Evolutionary conservation across 768 basidiomycete genomes (phyloP), one percentile per base, ranked within the genome.

Genomic region (Podaxis sp.): DNA sequence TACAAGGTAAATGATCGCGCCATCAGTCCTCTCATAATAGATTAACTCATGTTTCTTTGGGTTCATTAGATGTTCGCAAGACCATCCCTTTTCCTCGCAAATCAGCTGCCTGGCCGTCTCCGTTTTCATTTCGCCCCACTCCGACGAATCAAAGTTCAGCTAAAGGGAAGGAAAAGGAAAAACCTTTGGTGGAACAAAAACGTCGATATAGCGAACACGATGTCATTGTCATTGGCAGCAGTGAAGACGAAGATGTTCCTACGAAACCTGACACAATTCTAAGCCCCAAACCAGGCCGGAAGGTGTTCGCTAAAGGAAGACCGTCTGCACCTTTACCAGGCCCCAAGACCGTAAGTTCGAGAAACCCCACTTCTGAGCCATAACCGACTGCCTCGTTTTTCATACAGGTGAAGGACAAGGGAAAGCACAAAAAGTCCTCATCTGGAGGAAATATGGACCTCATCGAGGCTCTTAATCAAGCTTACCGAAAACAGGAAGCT

Each of bases 201-300:
- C 38, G 33, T 26, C 59, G 24, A 5, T 28, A 52, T 15, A 40
- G 36, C n/a, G 30, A 54, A 8, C 12, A 36, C 1, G 54, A 57
- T 9, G 38, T 57, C 12, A 63, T 63, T 12, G 36, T 51, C 8
- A 63, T 63, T 19, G 55, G n/a, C 8, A 63, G 61, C 24, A 63
- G 61, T 26, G 54, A 55, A 2, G 61, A 63, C 40, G 61, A 63
- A 38, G 12, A 22, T 9, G 1, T n/a, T 22, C 22, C 22, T 15
- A 12, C 3, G 42, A 48, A 46, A 46, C 13, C 15, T 4, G 40
- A 8, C 15, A 40, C 8, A 22, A 11, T 7, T 15, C 17, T 13
- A 17, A 28, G 26, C 5, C 42, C 19, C 15, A 28, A 15, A 40
- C 22, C 5, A 13, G 7, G 17, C 17, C 19, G 24, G 11, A 24